Evolutionary conservation across 2,329 filamentous ascomycete species (phyloP), one percentile per base, ranked within the genome.

Genomic region (Aplosporella prunicola): DNA sequence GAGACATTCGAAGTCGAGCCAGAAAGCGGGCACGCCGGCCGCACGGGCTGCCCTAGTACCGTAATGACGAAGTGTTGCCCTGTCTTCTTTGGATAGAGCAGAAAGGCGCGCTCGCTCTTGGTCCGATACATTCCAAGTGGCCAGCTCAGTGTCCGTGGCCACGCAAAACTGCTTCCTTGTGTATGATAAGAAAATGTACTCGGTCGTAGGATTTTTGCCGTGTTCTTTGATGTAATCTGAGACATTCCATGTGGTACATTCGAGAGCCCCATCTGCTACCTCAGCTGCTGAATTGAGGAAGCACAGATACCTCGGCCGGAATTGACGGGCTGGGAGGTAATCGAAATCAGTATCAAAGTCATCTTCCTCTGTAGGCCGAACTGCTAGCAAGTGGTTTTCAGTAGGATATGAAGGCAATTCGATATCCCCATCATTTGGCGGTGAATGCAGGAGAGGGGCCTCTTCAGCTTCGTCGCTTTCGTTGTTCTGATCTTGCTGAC

Each of bases 1-100:
- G 13, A 38, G n/a, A 9, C 39, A 37, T 14, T 41, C 33, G 4
- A 41, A 36, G 14, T 41, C 37, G 9, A 39, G 7, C 39, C 39
- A 38, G 20, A 41, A 41, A 3, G 33, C 39, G 5, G 10, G 5
- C 6, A 27, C 17, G 4, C 22, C 16, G 6, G 39, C 33, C 10
- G 13, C 14, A 11, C 23, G 16, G 2, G 39, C 39, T 6, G 33
- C 33, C 2, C 23, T 23, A 10, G 33, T 27, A 10, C 39, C 39
- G n/a, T 30, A 32, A 3, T 14, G 7, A 8, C 14, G 16, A 2
- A 41, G 28, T 2, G 15, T 32, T 5, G 22, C 28, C 18, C 33
- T 27, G 20, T 40, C 37, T 4, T 34, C 23, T 3, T 9, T 13
- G 3, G 4, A 34, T 28, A 4, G 4, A 3, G 18, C 24, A n/a